These are phyloP conservation scores for Aspergillus cristatus DNA, from an alignment of 495 filamentous ascomycete species.

Conservation along the genomic window DNA sequence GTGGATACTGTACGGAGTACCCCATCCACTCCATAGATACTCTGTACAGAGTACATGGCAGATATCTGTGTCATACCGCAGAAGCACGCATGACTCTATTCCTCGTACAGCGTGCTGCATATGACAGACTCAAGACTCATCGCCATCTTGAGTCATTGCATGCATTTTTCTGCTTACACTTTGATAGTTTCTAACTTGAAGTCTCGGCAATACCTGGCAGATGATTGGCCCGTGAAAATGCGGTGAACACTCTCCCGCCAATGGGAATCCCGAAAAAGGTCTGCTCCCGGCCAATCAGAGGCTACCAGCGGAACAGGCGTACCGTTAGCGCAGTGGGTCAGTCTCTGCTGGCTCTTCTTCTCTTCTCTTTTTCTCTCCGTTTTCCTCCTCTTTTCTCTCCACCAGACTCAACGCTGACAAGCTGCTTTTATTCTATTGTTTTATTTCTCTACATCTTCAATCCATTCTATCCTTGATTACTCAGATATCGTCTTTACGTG, in stretches of 20 bases:
- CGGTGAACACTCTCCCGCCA: slow-evolving; percentile 29
- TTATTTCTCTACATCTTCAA: slow-evolving; percentile 7
- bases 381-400: slow-evolving; percentile 14
- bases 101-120: no score
- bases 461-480: slow-evolving; percentile 20
- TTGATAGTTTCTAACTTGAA: no score
- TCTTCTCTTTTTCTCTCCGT: slow-evolving; percentile 25
- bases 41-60: no score
- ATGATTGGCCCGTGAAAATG: slow-evolving; percentile 17
- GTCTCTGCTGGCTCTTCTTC: slow-evolving; percentile 14
- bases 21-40: no score
- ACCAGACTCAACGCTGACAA: slow-evolving; percentile 2
- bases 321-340: slow-evolving; percentile 6
- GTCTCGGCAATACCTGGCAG: no score
- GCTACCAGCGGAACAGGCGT: slow-evolving; percentile 7
- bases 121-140: no score
- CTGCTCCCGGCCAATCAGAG: slow-evolving; percentile 19
- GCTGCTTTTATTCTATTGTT: no score
- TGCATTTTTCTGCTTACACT: no score
- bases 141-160: no score
- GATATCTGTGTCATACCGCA: no score
- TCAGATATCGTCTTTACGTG: slow-evolving; percentile 73
- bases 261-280: slow-evolving; percentile 11
- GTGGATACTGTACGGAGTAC: no score
- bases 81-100: no score